Base-by-base conservation (phyloP, 352 stramenopile species). In the Globisporangium lucens region DNA sequence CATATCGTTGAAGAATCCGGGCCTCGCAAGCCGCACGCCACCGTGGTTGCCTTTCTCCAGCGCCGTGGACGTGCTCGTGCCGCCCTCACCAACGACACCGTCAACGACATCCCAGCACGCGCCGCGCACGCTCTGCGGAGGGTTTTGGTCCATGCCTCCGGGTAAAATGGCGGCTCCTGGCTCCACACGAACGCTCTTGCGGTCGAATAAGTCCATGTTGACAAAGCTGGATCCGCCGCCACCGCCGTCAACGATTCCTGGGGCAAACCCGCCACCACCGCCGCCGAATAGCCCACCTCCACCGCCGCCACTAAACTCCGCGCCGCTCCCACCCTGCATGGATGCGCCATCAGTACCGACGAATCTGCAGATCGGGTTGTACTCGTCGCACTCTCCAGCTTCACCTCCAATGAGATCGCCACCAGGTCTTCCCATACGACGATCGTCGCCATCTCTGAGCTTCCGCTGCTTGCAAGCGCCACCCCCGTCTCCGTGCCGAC, bases 1-100 rank as follows among this genome's bases (percentile, higher is more conserved):
- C 83, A 94, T 94, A 55, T 94, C 82, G 33, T 85, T 77, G 69
- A 89, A 92, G 61, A 91, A 94, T 0, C 85, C 83, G 22, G 70
- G 69, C 8, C 75, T 75, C 7, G 83, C 85, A 22, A 92, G 73
- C 2, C 85, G 82, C 9, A 91, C 78, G 30, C 77, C 83, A 9
- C 85, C 85, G 58, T 94, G 76, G 61, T 89, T 91, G 13, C 85
- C 85, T 7, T 63, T 63, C 7, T 75, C 75, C 8, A 72, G 65
- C 4, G 43, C 56, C 5, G 22, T 59, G 6, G 65, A 46, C 5
- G 74, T 75, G 7, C 82, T 83, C 10, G 64, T 78, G 13, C 83
- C 85, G 5, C 85, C 85, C 67, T 90, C 72, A 5, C 85, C 85
- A 20, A 79, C 78, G 38, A 89, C 64, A 1, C 77, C 82, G 52